Evolutionary conservation across 2,329 filamentous ascomycete species (phyloP).

Genomic region (Neopestalotiopsis sp.): DNA sequence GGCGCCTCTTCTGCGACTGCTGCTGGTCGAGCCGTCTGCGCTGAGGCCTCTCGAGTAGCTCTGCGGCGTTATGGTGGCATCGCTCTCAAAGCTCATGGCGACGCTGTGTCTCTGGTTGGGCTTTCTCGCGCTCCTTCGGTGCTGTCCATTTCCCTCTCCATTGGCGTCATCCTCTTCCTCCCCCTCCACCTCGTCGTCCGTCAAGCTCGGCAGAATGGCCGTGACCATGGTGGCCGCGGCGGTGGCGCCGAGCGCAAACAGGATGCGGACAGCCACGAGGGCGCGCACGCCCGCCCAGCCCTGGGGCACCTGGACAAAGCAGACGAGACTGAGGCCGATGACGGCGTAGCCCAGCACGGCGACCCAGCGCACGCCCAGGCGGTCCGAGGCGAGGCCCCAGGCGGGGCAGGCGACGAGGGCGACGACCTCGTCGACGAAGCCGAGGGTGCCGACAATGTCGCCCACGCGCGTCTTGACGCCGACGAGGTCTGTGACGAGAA

Average conservation of each 20-base stretch:
- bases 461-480: conserved; percentile 76
- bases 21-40: conserved; percentile 33
- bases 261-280: conserved; percentile 79
- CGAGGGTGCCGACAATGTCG: conserved; percentile 82
- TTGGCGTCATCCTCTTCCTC: conserved; percentile 30
- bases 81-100: conserved; percentile 73
- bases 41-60: conserved; percentile 49
- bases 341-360: conserved; percentile 81
- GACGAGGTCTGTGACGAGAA: conserved; percentile 84
- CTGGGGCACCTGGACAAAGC: conserved; percentile 79
- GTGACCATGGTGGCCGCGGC: conserved; percentile 97
- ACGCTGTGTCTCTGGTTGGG: conserved; percentile 60
- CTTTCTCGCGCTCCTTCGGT: conserved; percentile 34
- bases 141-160: conserved; percentile 20
- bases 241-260: conserved; percentile 92
- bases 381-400: conserved; percentile 81
- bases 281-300: conserved; percentile 80
- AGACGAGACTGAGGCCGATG: conserved; percentile 76
- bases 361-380: conserved; percentile 75
- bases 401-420: conserved; percentile 80
- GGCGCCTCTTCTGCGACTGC: conserved; percentile 23
- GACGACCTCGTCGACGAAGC: conserved; percentile 84
- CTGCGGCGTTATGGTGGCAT: conserved; percentile 76
- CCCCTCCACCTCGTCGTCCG: conserved; percentile 53
- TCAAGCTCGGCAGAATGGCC: conserved; percentile 80